Evolutionary conservation across 2,329 filamentous ascomycete genomes (phyloP).

Genomic region (Fusarium sp.): DNA sequence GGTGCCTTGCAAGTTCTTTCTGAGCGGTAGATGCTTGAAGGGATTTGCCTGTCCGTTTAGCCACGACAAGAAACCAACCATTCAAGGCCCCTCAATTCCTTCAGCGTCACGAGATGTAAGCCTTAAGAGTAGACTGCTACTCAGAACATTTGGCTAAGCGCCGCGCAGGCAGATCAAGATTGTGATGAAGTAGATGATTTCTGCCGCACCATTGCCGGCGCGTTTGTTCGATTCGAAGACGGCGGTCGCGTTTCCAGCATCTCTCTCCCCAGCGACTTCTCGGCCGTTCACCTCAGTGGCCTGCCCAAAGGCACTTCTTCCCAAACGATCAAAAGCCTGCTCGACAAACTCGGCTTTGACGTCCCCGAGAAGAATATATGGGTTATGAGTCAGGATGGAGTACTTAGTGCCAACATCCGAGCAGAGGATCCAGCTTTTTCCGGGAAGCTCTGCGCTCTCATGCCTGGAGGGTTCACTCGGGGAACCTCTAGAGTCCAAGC

Average conservation of each 20-base stretch:
- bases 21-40: not conserved
- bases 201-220: conserved; percentile 29
- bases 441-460: not conserved
- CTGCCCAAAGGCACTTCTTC: conserved; percentile 40
- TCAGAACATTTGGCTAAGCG: not conserved
- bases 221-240: conserved; percentile 47
- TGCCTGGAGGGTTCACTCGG: not conserved
- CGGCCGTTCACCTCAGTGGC: conserved; percentile 48
- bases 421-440: conserved; percentile 28
- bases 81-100: not conserved
- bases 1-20: not conserved
- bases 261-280: conserved; percentile 51
- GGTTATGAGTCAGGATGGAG: not conserved
- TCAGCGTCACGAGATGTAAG: not conserved
- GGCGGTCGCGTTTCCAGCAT: conserved; percentile 48
- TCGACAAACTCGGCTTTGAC: not conserved
- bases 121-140: not conserved
- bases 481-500: not conserved
- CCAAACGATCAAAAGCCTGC: not conserved
- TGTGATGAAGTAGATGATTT: not conserved
- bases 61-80: not conserved
- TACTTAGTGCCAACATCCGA: not conserved
- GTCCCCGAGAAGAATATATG: conserved; percentile 3
- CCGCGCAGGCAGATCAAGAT: not conserved
- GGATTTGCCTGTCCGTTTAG: not conserved